phyloP scores from a whole-genome alignment of 2,329 filamentous ascomycete genomes.

The Ophiosphaerella narmari region DNA sequence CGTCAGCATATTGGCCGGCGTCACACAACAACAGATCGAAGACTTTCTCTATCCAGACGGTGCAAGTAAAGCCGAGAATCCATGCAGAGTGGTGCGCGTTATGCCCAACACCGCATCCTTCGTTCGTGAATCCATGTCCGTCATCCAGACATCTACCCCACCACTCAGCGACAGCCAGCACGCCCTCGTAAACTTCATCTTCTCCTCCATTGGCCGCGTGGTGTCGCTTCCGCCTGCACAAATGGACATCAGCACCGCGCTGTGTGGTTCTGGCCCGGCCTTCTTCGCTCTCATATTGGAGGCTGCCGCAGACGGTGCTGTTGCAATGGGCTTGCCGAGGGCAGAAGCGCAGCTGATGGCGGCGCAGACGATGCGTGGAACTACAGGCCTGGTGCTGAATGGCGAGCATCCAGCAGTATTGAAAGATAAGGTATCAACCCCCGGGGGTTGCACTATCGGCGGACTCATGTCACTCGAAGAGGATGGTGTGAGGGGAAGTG shows the following conservation, averaged over 20 bases:
- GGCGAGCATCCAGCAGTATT: conserved; percentile 78
- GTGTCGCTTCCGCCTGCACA: conserved; percentile 67
- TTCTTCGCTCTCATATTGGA: conserved; percentile 79
- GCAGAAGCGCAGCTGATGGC: conserved; percentile 77
- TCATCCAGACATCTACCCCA: conserved; percentile 68
- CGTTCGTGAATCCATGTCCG: conserved; percentile 78
- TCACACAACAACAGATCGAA: conserved; percentile 71
- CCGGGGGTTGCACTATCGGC: conserved; percentile 77
- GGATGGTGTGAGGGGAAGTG: conserved; percentile 67
- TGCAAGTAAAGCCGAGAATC: conserved; percentile 47
- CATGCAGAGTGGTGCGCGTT: conserved; percentile 72
- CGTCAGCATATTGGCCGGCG: conserved; percentile 79
- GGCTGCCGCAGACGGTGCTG: conserved; percentile 74
- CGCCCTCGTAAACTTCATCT: conserved; percentile 73
- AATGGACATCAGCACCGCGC: conserved; percentile 75
- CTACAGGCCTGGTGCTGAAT: conserved; percentile 68
- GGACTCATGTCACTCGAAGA: conserved; percentile 77
- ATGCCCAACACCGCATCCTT: conserved; percentile 85
- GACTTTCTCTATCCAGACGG: conserved; percentile 62
- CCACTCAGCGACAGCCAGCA: conserved; percentile 60
- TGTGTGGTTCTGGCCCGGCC: conserved; percentile 75
- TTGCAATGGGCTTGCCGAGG: conserved; percentile 77
- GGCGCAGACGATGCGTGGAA: conserved; percentile 77
- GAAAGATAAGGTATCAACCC: conserved; percentile 76
- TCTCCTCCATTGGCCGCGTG: conserved; percentile 73